Percentiles rank a stretch among this genome's conserved stretches.
These are phyloP conservation scores for Colletotrichum sp. DNA, from an alignment of 2,329 filamentous ascomycete genomes.

Conservation along the genomic window DNA sequence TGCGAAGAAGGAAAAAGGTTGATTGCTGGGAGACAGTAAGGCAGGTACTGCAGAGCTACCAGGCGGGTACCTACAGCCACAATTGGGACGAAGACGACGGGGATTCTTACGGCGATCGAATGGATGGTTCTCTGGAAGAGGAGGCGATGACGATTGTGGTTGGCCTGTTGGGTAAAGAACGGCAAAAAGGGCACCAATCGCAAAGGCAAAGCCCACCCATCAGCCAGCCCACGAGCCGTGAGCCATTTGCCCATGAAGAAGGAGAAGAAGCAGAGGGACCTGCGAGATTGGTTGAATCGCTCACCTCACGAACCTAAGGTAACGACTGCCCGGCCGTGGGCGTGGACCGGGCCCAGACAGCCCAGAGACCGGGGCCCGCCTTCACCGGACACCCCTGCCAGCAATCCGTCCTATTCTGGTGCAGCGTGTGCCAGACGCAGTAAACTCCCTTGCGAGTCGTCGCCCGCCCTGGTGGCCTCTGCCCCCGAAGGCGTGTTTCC, in stretches of 20 bases:
- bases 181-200: slow-evolving; percentile 15
- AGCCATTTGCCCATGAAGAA: not conserved
- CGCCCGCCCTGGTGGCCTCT: not conserved
- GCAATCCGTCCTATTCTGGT: not conserved
- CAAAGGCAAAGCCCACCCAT: not conserved
- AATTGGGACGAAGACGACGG: not conserved
- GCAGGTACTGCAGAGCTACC: slow-evolving; percentile 3
- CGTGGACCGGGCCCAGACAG: not conserved
- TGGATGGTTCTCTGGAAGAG: not conserved
- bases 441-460: not conserved
- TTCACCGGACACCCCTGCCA: slow-evolving; percentile 14
- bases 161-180: not conserved
- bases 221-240: not conserved
- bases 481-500: not conserved
- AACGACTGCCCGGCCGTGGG: not conserved
- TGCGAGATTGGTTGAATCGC: not conserved
- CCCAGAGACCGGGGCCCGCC: not conserved
- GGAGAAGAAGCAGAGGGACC: not conserved
- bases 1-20: not conserved
- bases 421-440: not conserved
- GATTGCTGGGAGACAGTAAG: not conserved
- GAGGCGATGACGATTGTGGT: not conserved
- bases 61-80: not conserved
- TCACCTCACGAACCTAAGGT: not conserved
- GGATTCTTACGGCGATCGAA: not conserved